Evolutionary conservation across 805 yeast genomes (phyloP).

Genomic region (Metschnikowia gelsemii): DNA sequence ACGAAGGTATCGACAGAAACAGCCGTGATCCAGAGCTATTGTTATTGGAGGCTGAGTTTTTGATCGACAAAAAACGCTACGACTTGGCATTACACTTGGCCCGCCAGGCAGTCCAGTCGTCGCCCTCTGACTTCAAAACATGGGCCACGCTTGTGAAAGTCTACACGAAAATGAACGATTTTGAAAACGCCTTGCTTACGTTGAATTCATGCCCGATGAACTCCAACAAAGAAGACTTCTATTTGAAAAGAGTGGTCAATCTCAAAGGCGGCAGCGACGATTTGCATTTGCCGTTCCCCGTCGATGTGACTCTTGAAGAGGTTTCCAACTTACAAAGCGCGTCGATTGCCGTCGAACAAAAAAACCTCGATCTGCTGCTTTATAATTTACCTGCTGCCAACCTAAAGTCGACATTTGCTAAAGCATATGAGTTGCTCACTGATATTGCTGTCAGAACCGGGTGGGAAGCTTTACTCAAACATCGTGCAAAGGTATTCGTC

Average conservation of each 20-base stretch:
- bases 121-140: constrained; percentile 73
- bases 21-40: constrained; percentile 58
- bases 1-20: constrained; percentile 47
- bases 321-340: constrained; percentile 66
- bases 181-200: constrained; percentile 69
- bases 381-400: constrained; percentile 67
- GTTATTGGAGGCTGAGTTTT: constrained; percentile 56
- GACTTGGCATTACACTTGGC: constrained; percentile 62
- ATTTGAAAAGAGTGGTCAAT: constrained; percentile 58
- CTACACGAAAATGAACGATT: constrained; percentile 61
- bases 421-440: constrained; percentile 45
- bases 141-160: constrained; percentile 69
- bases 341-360: constrained; percentile 65
- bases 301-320: constrained; percentile 67
- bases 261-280: constrained; percentile 48
- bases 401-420: constrained; percentile 50
- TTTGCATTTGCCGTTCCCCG: constrained; percentile 73
- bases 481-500: constrained; percentile 47
- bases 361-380: constrained; percentile 59
- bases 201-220: constrained; percentile 83
- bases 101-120: constrained; percentile 61
- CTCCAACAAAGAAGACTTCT: constrained; percentile 64
- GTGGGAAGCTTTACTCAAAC: constrained; percentile 45
- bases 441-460: constrained; percentile 46
- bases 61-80: constrained; percentile 49